Evolutionary conservation across 345 rosid species (phyloP).

Genomic region (Hibiscus mutabilis): DNA sequence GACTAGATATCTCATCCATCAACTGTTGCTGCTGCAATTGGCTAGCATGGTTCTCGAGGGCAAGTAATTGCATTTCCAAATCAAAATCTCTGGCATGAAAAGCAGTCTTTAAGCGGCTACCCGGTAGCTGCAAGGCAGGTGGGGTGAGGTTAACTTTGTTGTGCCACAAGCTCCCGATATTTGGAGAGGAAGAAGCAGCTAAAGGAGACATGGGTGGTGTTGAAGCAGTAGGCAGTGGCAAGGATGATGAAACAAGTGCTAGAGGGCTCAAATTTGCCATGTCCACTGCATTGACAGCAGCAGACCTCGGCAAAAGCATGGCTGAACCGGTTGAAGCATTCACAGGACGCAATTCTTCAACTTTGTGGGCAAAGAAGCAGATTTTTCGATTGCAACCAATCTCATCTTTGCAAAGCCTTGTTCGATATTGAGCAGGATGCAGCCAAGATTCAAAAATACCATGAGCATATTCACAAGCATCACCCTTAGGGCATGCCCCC

Average conservation of each 20-base stretch:
- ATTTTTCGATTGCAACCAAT: conserved; percentile 78
- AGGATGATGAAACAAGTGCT: conserved; percentile 42
- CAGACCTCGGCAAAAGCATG: conserved; percentile 78
- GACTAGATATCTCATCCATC: conserved; percentile 57
- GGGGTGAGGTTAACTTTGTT: conserved; percentile 65
- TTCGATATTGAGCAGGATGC: conserved; percentile 92
- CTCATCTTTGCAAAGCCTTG: conserved; percentile 96
- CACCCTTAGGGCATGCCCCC: conserved; percentile 84
- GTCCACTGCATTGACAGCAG: conserved; percentile 41
- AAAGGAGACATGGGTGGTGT: conserved; percentile 78
- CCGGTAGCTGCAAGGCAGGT: conserved; percentile 66
- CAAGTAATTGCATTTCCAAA: conserved; percentile 60
- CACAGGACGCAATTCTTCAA: conserved; percentile 84
- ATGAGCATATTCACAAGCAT: conserved; percentile 89
- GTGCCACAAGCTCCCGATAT: conserved; percentile 64
- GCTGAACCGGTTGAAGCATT: conserved; percentile 94
- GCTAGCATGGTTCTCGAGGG: conserved; percentile 32
- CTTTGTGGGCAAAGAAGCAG: conserved; percentile 93
- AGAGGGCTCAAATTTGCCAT: conserved; percentile 55
- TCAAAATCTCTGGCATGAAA: conserved; percentile 70
- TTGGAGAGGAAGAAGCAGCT: conserved; percentile 68
- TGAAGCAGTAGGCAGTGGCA: conserved; percentile 49
- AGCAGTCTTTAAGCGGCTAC: conserved; percentile 77
- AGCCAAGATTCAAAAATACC: conserved; percentile 98
- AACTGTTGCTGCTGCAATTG: conserved; percentile 36